phyloP scores from a whole-genome alignment of 352 stramenopile species.

The Phytophthora palmivora region DNA sequence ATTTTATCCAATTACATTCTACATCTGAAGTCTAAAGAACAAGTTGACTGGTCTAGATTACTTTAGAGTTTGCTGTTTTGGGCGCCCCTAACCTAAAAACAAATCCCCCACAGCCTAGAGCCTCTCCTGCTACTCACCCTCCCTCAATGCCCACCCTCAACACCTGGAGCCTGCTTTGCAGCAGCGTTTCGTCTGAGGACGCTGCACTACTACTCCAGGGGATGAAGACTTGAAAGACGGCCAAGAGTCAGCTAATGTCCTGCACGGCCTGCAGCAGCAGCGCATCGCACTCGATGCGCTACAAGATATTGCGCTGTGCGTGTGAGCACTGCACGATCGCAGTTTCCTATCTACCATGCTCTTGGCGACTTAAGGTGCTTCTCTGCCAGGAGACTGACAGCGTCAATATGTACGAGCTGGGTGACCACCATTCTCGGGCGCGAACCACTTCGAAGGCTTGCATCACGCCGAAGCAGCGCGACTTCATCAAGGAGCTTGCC shows the following conservation, averaged over 20 bases:
- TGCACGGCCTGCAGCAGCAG: slow-evolving; percentile 10
- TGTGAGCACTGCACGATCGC: slow-evolving; percentile 9
- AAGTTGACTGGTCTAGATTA: too few relatives aligned
- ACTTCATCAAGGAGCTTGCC: slow-evolving; percentile 12
- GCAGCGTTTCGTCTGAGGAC: background rate
- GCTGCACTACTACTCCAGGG: slow-evolving; percentile 10
- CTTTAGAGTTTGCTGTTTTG: too few relatives aligned
- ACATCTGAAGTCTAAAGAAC: too few relatives aligned
- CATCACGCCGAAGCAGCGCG: too few relatives aligned
- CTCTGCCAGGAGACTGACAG: slow-evolving; percentile 7
- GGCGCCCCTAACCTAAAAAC: too few relatives aligned
- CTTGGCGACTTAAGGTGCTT: slow-evolving; percentile 12
- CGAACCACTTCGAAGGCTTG: background rate
- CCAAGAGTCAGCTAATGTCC: slow-evolving; percentile 14
- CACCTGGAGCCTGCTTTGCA: slow-evolving; percentile 13
- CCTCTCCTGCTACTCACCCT: too few relatives aligned
- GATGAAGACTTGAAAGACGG: slow-evolving; percentile 4
- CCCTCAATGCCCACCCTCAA: too few relatives aligned
- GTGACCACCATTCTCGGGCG: background rate
- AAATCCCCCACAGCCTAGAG: too few relatives aligned
- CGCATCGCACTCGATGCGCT: slow-evolving; percentile 10
- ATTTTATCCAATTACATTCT: too few relatives aligned
- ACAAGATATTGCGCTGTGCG: slow-evolving; percentile 7
- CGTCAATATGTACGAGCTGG: slow-evolving; percentile 6
- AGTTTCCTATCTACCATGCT: too few relatives aligned